Conservation (phyloP, 495 filamentous ascomycete genomes). For the Hypomontagnella monticulosa region DNA sequence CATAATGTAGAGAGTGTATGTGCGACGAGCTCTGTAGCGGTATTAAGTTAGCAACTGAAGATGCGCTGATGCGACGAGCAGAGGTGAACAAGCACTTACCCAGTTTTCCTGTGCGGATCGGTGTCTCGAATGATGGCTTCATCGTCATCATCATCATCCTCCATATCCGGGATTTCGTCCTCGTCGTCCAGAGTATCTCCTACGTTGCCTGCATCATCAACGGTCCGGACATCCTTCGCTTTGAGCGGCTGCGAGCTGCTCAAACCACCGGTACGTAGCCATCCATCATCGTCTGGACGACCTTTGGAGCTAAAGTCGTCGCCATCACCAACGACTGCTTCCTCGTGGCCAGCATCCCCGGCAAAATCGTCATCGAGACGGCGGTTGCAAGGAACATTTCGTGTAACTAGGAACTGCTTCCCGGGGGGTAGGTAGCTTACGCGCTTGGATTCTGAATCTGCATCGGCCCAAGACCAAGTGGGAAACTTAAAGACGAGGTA, state of each 20-base stretch:
- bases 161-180: constrained; percentile 97
- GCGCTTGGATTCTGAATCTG: constrained; percentile 78
- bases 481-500: constrained; percentile 99
- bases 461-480: constrained; percentile 97
- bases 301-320: constrained; percentile 66
- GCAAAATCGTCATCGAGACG: constrained; percentile 93
- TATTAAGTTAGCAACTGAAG: constrained; percentile 7
- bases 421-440: constrained; percentile 83
- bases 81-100: constrained; percentile 63
- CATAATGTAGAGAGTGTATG: constrained; percentile 97
- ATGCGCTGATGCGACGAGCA: not conserved
- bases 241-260: constrained; percentile 76
- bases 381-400: constrained; percentile 90
- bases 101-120: constrained; percentile 66
- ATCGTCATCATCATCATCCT: constrained; percentile 91
- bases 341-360: constrained; percentile 83
- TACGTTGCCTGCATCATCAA: constrained; percentile 81
- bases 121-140: constrained; percentile 94
- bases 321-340: constrained; percentile 82
- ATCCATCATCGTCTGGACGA: constrained; percentile 76
- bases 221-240: constrained; percentile 81
- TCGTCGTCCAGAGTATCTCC: constrained; percentile 78
- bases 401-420: constrained; percentile 96
- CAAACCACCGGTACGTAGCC: constrained; percentile 85
- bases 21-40: constrained; percentile 74